These are phyloP conservation scores for Basidiobolus meristosporus DNA, from an alignment of 371 early-diverging fungal species.

Conservation along the genomic window DNA sequence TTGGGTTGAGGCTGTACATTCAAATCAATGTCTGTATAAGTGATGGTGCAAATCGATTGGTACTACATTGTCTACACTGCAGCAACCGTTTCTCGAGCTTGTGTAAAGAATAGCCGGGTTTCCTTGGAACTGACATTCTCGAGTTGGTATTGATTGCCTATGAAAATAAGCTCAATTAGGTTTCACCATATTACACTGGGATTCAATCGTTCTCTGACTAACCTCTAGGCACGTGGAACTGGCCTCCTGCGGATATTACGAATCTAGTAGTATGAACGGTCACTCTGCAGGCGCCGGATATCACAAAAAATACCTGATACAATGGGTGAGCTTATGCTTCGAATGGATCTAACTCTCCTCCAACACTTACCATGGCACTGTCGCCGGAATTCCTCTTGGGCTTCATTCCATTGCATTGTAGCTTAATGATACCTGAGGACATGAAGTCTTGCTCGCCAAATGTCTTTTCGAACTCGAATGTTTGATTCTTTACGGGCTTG, in stretches of 20 bases:
- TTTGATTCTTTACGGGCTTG: conserved; percentile 6
- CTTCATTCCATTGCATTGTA: conserved; percentile 14
- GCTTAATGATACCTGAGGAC: conserved; percentile 13
- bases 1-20: too few relatives aligned
- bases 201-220: background rate
- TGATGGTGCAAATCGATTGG: too few relatives aligned
- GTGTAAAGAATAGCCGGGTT: conserved; percentile 13
- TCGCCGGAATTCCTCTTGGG: conserved; percentile 13
- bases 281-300: conserved; percentile 11
- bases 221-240: conserved; percentile 23
- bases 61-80: too few relatives aligned
- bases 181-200: background rate
- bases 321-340: background rate
- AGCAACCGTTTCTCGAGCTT: conserved; percentile 3
- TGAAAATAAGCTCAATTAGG: background rate
- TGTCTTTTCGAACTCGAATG: conserved; percentile 14
- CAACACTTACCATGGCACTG: conserved; percentile 12
- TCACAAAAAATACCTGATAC: conserved; percentile 12
- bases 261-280: conserved; percentile 12
- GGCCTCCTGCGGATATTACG: conserved; percentile 8
- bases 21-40: too few relatives aligned
- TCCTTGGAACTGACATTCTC: conserved; percentile 7
- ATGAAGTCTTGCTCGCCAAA: conserved; percentile 17
- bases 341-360: background rate
- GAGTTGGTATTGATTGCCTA: conserved; percentile 19